Evolutionary conservation across 495 filamentous ascomycete genomes (phyloP).

Genomic region (Aspergillus heteromorphus): DNA sequence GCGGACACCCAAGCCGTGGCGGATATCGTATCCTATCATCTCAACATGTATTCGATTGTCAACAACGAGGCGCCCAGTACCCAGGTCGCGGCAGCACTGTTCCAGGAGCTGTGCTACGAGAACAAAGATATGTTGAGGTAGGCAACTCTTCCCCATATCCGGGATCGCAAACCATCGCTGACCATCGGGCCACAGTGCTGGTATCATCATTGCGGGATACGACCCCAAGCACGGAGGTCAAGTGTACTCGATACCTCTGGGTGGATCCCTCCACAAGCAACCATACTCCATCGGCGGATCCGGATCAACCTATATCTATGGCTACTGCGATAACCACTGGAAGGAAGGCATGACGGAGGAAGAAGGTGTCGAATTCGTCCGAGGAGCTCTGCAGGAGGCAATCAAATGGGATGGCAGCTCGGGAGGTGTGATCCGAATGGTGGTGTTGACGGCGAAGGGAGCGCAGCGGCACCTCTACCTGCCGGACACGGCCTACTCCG

Average conservation of each 20-base stretch:
- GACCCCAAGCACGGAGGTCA: constrained; percentile 90
- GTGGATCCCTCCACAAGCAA: constrained; percentile 96
- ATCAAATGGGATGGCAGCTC: constrained; percentile 99
- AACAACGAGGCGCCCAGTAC: constrained; percentile 88
- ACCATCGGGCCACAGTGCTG: constrained; percentile 55
- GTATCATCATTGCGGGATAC: constrained; percentile 96
- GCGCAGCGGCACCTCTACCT: constrained; percentile 85
- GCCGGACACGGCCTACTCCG: constrained; percentile 77
- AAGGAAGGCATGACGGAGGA: constrained; percentile 89
- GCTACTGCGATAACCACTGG: constrained; percentile 97
- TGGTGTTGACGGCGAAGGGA: constrained; percentile 85
- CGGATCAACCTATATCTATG: constrained; percentile 98
- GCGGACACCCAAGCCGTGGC: constrained; percentile 97
- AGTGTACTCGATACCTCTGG: constrained; percentile 94
- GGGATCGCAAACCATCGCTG: constrained; percentile 11
- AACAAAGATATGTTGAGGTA: constrained; percentile 92
- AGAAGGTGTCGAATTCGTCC: constrained; percentile 91
- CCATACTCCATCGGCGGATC: constrained; percentile 93
- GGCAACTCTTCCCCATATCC: constrained; percentile 2
- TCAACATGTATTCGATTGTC: constrained; percentile 83
- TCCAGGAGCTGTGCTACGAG: constrained; percentile 94
- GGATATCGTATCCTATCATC: constrained; percentile 93
- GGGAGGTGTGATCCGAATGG: constrained; percentile 95
- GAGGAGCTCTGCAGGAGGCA: constrained; percentile 80
- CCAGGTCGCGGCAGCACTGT: constrained; percentile 86